Base-by-base conservation (phyloP, 116 monocot species). In the Zostera marina region DNA sequence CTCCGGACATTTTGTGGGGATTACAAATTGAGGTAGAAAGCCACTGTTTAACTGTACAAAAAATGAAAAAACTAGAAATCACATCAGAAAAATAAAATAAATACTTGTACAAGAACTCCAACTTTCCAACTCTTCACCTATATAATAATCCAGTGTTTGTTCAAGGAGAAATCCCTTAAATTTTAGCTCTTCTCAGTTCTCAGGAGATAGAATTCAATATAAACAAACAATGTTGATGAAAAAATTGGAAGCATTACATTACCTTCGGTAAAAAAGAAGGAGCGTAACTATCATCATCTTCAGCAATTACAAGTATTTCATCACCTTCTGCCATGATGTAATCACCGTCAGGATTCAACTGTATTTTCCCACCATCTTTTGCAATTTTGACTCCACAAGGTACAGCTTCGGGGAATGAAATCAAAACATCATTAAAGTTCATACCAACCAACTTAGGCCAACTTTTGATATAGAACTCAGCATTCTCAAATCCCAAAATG, bases 401-500 rank as follows among this genome's bases (percentile, higher is more conserved):
- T 55, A 92, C 78, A 52, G 92, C 92, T 59, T 92, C 86, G 67
- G 83, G 74, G 67, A 92, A 92, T 70, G 92, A 77, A 68, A 86
- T 41, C 22, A 86, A 51, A 53, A 92, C 72, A 59, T 92, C 86
- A 56, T 59, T 68, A 78, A 92, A 92, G 23, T 52, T 59, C 73
- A 82, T 77, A 46, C 83, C 86, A 73, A 83, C 77, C 65, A 92
- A 68, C 43, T 92, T 64, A 44, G 86, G 83, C 92, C 92, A 92
- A 47, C 80, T 75, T 70, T 92, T 83, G 56, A 92, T 86, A 70
- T 92, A 92, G 68, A 92, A 92, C 41, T 92, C 92, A 55, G 92
- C 92, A 72, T 92, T 92, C 58, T 92, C 92, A 76, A 92, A 92
- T 49, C 92, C 92, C 58, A 92, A 75, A 62, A 92, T 92, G 52